These are phyloP conservation scores for Thelephora ganbajun DNA, from an alignment of 768 basidiomycete genomes.

Conservation along the genomic window DNA sequence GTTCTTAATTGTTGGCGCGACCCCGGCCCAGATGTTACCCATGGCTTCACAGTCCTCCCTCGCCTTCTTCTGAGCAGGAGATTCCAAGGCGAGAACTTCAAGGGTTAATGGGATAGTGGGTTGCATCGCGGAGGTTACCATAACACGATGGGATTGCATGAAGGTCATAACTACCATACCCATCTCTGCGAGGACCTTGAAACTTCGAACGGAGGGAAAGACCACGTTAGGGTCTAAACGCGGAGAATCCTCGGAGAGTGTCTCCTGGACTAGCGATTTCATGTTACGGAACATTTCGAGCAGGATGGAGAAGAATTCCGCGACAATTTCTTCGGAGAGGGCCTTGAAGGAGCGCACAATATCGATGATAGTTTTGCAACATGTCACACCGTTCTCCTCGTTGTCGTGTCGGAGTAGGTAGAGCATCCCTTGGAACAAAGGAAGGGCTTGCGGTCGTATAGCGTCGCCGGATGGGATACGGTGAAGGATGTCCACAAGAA, in stretches of 20 bases:
- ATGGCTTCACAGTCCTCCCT: constrained; percentile 69
- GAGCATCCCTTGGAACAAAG: constrained; percentile 71
- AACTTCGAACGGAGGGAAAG: constrained; percentile 67
- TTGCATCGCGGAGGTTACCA: constrained; percentile 53
- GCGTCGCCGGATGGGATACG: constrained; percentile 73
- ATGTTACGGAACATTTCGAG: constrained; percentile 69
- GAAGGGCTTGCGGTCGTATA: constrained; percentile 50
- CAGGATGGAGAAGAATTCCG: constrained; percentile 71
- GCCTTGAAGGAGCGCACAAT: constrained; percentile 66
- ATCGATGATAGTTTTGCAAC: constrained; percentile 88
- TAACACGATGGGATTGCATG: constrained; percentile 62
- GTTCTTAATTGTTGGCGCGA: constrained; percentile 66
- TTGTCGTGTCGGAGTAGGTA: constrained; percentile 80
- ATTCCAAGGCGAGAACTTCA: constrained; percentile 62
- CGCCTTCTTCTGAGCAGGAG: constrained; percentile 68
- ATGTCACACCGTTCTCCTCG: constrained; percentile 85
- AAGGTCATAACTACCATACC: constrained; percentile 85
- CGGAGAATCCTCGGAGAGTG: constrained; percentile 54
- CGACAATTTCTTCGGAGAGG: constrained; percentile 56
- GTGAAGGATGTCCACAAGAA: constrained; percentile 80
- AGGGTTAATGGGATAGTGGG: constrained; percentile 68
- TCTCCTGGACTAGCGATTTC: constrained; percentile 53
- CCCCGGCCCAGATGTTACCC: constrained; percentile 73
- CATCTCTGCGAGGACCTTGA: constrained; percentile 91
- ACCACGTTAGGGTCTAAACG: constrained; percentile 40